Evolutionary conservation across 208 protist species (phyloP), one percentile per base, ranked within the genome.

Genomic region (Trypanosoma conorhini): DNA sequence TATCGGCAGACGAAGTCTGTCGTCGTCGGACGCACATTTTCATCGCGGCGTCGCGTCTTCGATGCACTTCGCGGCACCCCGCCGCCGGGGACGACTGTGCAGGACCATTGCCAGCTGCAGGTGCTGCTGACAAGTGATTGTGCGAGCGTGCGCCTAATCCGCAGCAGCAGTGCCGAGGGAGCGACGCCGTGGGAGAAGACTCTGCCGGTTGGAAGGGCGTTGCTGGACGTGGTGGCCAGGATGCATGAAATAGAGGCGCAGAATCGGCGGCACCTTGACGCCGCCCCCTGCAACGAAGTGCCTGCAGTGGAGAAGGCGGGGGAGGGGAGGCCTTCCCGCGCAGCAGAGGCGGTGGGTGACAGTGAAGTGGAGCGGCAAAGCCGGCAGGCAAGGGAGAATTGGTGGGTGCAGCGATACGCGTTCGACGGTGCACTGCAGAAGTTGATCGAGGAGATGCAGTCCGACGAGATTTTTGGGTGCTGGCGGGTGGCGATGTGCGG

Each of bases 401-500:
- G 74, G 74, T 79, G 74, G 74, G 42, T 42, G 19, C 7, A 57
- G 61, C 66, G 74, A 24, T 55, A 51, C 35, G 54, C 62, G 44
- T 35, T 79, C 38, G 74, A 79, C 28, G 12, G 17, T 9, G 54
- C 67, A 40, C 12, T 79, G n/a, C 33, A 44, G 5, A 67, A 66
- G 5, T 79, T 82, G 1, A 79, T 83, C 0, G 52, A 31, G 44
- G 52, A 62, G n/a, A 48, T 92, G 51, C 69, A 89, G 60, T 69
- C 63, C 10, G 62, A 68, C 15, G 44, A 84, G 5, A 74, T 72
- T 3, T 66, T 76, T 21, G 71, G 73, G 17, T 75, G 76, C 35
- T 77, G 64, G 72, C 72, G 72, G 10, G 42, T 81, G 19, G 58
- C 84, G 5, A 65, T 89, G 33, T 62, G 74, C 19, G 83, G 87